These are phyloP conservation scores for Limonium bicolor DNA, from an alignment of 148 eudicot genomes.

Conservation along the genomic window DNA sequence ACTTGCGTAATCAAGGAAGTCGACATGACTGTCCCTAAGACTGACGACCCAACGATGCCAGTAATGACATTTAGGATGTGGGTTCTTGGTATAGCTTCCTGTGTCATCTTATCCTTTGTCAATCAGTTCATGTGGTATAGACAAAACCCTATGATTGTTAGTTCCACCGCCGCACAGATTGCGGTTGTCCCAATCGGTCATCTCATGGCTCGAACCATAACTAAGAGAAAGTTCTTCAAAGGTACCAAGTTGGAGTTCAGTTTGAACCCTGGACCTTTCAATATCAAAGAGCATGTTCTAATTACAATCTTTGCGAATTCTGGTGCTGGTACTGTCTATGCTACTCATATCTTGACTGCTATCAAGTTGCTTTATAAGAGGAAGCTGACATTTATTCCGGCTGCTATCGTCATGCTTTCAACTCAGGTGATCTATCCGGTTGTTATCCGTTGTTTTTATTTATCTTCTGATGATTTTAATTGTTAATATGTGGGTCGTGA, in stretches of 20 bases:
- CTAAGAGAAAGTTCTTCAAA: constrained; percentile 42
- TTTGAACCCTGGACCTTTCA: constrained; percentile 76
- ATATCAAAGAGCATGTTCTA: constrained; percentile 75
- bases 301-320: constrained; percentile 81
- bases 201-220: constrained; percentile 52
- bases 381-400: constrained; percentile 40
- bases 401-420: constrained; percentile 59
- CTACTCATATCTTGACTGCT: constrained; percentile 56
- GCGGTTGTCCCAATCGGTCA: constrained; percentile 75
- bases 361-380: constrained; percentile 60
- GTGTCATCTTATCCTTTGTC: constrained; percentile 36
- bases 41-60: constrained; percentile 56
- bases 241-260: constrained; percentile 44
- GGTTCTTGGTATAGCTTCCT: constrained; percentile 46
- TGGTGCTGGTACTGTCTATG: constrained; percentile 73
- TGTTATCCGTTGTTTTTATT: background rate
- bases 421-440: constrained; percentile 36
- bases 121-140: constrained; percentile 90
- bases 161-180: constrained; percentile 55
- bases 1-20: constrained; percentile 41
- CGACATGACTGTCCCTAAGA: constrained; percentile 58
- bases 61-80: constrained; percentile 75
- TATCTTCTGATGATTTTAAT: background rate
- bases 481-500: background rate
- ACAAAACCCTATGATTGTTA: constrained; percentile 39